Evolutionary conservation across 108 stramenopile species (phyloP), one percentile per base, ranked within the genome.

Genomic region (Skeletonema tropicum): DNA sequence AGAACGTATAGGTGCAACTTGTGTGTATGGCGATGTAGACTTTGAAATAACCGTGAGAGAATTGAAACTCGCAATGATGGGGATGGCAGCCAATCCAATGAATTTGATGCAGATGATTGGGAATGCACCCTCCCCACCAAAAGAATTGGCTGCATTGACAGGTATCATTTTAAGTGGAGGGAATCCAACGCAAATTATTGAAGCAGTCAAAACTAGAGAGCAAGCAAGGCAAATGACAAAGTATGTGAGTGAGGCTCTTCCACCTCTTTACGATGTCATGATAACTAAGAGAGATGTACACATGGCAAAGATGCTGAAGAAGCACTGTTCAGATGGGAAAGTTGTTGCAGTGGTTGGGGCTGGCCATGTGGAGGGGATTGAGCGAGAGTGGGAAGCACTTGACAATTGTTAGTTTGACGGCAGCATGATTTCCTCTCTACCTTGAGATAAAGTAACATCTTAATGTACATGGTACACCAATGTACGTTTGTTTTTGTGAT

Each of bases 331-430:
- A 3, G 35, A 68, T 13, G 73, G 73, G 33, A 71, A 71, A 52
- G 76, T 77, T 48, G 68, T 77, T 9, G 76, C 76, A 13, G 76
- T 77, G 1, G 76, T 77, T 13, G 76, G 76, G 7, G 29, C 72
- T 17, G 76, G 71, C 31, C 76, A 77, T 55, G 71, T 71, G 19
- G 76, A 77, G 41, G 76, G 76, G 12, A 77, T 77, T 21, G 64
- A 68, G 17, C 26, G 55, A 57, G 73, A 74, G 31, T 74, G 73
- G 73, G 39, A 74, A 33, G 21, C 26, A 9, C 33, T 74, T 33
- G 73, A 68, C 25, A 46, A 61, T 23, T 35, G 3, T 35, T 35
- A 35, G 33, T 7, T 7, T 35, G 5, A 3, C 33, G 5, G 2
- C 33, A 7, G 33, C 32, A 32, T 32, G 2, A 32, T 4, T 32